A percentile compares a stretch with the other conserved stretches of the same genome.
Conservation (phyloP, 306 rosid species). For the Cucurbita ficifolia region DNA sequence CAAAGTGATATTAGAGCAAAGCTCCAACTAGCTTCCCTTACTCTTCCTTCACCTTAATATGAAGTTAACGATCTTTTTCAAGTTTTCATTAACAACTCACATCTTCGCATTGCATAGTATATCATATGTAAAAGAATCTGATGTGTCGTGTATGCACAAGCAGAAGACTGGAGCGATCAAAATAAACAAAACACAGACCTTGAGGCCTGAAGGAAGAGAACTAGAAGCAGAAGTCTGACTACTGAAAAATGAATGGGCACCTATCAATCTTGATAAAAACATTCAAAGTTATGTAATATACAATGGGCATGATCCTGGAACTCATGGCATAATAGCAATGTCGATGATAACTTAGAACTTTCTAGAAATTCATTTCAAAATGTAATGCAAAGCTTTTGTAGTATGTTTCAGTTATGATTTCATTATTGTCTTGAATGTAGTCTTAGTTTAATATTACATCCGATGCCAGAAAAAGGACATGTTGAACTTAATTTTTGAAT, state of each 20-base stretch:
- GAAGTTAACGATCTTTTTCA: background rate
- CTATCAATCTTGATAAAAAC: background rate
- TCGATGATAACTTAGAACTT: background rate
- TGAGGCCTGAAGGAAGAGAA: background rate
- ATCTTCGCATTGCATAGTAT: background rate
- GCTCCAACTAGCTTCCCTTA: background rate
- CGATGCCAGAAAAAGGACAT: background rate
- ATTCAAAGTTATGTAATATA: background rate
- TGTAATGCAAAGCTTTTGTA: background rate
- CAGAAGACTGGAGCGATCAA: background rate
- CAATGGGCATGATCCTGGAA: background rate
- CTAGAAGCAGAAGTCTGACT: background rate
- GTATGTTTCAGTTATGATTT: background rate
- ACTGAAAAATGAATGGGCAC: background rate
- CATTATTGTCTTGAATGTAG: background rate
- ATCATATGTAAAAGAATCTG: background rate
- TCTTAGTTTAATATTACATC: background rate
- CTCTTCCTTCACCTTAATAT: background rate
- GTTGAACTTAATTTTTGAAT: background rate
- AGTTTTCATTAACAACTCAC: background rate
- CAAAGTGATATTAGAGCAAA: background rate
- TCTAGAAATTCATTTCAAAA: background rate
- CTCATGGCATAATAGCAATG: background rate
- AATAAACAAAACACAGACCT: background rate
- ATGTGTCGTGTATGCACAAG: background rate